Percentiles rank a stretch among this genome's conserved stretches.
Conservation (phyloP, 345 rosid genomes). For the Arabis alpina region DNA sequence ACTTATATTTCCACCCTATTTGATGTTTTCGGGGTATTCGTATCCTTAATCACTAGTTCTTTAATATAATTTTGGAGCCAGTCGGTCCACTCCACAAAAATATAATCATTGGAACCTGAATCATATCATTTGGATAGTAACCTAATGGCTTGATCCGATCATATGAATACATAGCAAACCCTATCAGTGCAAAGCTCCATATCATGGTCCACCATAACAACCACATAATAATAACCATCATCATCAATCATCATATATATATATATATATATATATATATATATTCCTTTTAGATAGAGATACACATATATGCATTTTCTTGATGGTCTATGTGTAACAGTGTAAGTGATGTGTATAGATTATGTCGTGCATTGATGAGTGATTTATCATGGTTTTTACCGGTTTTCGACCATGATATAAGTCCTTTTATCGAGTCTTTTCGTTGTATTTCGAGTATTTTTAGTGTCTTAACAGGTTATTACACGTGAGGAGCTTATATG, state of each 20-base stretch:
- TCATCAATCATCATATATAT: conserved; percentile 29
- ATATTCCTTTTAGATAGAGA: conserved; percentile 31
- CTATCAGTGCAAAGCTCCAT: conserved; percentile 31
- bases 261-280: conserved; percentile 28
- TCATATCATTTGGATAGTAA: conserved; percentile 30
- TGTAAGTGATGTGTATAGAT: conserved; percentile 24
- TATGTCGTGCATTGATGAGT: conserved; percentile 23
- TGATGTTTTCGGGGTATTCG: conserved; percentile 12
- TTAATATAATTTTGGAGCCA: background rate
- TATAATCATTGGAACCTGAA: background rate
- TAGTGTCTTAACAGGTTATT: no score
- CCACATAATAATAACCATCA: conserved; percentile 30
- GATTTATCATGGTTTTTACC: no score
- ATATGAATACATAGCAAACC: background rate
- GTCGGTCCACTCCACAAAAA: conserved; percentile 29
- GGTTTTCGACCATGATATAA: no score
- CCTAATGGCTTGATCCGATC: background rate
- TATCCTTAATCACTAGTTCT: background rate
- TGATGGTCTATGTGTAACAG: background rate
- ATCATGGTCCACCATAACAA: conserved; percentile 41
- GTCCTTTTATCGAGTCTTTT: no score
- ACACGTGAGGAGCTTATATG: no score
- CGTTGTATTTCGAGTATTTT: no score
- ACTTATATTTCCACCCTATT: background rate
- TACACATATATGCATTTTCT: conserved; percentile 14